Evolutionary conservation across 139 green algal genomes (phyloP).

Genomic region (Picochlorum costavermella): DNA sequence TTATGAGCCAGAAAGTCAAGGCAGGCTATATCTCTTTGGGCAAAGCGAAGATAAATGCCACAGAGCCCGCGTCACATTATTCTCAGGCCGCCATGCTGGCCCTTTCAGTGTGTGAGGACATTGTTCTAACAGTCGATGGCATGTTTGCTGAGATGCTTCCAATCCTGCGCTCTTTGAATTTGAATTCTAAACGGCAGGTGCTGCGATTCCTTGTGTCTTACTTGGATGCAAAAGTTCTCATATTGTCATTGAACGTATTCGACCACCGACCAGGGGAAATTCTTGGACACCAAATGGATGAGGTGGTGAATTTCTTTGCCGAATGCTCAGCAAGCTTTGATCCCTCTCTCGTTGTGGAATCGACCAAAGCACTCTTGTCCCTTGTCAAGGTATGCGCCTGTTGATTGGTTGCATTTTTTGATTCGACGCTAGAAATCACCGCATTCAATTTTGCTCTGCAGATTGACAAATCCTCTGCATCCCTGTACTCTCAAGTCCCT

Average conservation of each 20-base stretch:
- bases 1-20: not conserved
- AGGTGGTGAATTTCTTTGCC: not conserved
- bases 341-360: not conserved
- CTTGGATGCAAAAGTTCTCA: slow-evolving; percentile 4
- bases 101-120: not conserved
- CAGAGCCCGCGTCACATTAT: not conserved
- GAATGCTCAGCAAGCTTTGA: slow-evolving; percentile 2
- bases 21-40: not conserved
- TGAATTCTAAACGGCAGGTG: not conserved
- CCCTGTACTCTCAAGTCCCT: slow-evolving; percentile 20
- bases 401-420: slow-evolving; percentile 7
- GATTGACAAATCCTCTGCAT: slow-evolving; percentile 19
- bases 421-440: slow-evolving; percentile 18
- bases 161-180: slow-evolving; percentile 13
- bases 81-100: not conserved
- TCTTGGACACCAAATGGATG: slow-evolving; percentile 4
- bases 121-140: slow-evolving; percentile 4
- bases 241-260: not conserved
- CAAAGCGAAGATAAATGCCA: not conserved
- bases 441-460: slow-evolving; percentile 14
- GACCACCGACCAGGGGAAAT: not conserved
- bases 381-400: slow-evolving; percentile 18
- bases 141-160: slow-evolving; percentile 18
- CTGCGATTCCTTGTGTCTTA: not conserved
- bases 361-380: slow-evolving; percentile 4